Evolutionary conservation across 202 grass and related monocot species (phyloP).

Genomic region (Dendrocalamus latiflorus): DNA sequence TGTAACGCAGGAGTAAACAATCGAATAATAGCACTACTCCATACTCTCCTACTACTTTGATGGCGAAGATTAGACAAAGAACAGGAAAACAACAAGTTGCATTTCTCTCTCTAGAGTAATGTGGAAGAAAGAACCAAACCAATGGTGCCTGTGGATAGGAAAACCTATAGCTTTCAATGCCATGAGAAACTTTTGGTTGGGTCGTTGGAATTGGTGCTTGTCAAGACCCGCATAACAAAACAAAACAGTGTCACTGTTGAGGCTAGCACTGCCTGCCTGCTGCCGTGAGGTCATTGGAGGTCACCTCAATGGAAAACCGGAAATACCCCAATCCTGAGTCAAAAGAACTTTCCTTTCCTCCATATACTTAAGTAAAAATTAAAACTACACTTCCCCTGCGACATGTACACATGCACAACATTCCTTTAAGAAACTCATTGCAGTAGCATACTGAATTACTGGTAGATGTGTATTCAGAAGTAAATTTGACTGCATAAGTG

Average conservation of each 20-base stretch:
- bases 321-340: slow-evolving; percentile 16
- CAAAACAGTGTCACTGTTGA: slow-evolving; percentile 19
- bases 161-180: slow-evolving; percentile 44
- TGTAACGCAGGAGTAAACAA: background rate
- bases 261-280: background rate
- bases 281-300: slow-evolving; percentile 44
- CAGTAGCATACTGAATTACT: background rate
- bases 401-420: background rate
- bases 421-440: background rate
- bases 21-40: background rate
- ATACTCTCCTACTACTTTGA: background rate
- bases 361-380: background rate
- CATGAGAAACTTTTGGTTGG: slow-evolving; percentile 31
- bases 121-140: slow-evolving; percentile 3
- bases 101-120: background rate
- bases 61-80: background rate
- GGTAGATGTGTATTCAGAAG: background rate
- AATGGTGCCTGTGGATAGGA: slow-evolving; percentile 30
- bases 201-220: slow-evolving; percentile 35
- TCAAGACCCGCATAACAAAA: slow-evolving; percentile 21
- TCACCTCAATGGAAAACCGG: slow-evolving; percentile 25
- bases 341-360: slow-evolving; percentile 31
- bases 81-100: background rate
- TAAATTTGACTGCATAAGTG: background rate
- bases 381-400: background rate